phyloP scores from a whole-genome alignment of 1,139 yeast genomes.

The Sugiyamaella grinbergsii region DNA sequence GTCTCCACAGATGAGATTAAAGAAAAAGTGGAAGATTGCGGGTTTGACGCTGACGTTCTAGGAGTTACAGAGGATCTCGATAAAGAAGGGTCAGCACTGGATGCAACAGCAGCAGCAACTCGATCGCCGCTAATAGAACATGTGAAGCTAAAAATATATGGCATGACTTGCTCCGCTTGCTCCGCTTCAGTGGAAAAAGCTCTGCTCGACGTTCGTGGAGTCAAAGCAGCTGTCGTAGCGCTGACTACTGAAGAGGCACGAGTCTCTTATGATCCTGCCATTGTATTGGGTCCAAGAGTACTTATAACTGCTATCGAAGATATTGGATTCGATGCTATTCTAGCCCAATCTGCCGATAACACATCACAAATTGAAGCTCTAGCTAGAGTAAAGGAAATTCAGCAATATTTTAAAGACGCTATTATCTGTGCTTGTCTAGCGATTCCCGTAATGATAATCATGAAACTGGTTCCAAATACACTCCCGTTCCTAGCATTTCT shows the following conservation, averaged over 20 bases:
- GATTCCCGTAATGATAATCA: constrained; percentile 61
- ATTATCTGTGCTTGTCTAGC: constrained; percentile 57
- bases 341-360: constrained; percentile 49
- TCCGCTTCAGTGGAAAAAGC: constrained; percentile 53
- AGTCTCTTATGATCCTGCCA: constrained; percentile 49
- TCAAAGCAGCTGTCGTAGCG: constrained; percentile 47
- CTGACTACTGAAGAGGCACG: constrained; percentile 49
- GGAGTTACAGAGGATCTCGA: constrained; percentile 12
- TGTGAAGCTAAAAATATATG: constrained; percentile 48
- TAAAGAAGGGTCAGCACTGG: neutral
- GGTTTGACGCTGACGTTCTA: constrained; percentile 59
- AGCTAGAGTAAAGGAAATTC: constrained; percentile 69
- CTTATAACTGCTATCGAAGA: constrained; percentile 54
- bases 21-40: constrained; percentile 68
- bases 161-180: constrained; percentile 67
- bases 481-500: constrained; percentile 36
- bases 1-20: constrained; percentile 46
- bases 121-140: neutral
- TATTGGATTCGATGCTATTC: constrained; percentile 53
- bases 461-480: constrained; percentile 50
- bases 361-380: constrained; percentile 69
- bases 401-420: constrained; percentile 65
- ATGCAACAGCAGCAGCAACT: neutral
- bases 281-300: constrained; percentile 56
- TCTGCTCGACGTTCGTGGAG: constrained; percentile 50